Conservation (phyloP, 2,329 filamentous ascomycete genomes). For the Penicillium sp. region DNA sequence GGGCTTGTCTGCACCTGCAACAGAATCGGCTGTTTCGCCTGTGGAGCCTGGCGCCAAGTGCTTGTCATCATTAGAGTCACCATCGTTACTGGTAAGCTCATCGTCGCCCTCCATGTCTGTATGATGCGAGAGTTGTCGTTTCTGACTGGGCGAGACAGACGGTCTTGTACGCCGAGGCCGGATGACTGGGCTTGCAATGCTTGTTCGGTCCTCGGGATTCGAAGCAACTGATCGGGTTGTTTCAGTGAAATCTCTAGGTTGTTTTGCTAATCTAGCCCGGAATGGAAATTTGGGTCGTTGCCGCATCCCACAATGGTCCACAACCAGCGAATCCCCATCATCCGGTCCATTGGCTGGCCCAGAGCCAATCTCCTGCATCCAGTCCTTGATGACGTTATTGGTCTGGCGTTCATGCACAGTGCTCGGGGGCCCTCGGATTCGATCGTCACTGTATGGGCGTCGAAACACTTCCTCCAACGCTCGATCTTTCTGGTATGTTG, state of each 20-base stretch:
- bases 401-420: slow-evolving; percentile 66
- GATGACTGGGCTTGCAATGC: slow-evolving; percentile 30
- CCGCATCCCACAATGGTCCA: slow-evolving; percentile 57
- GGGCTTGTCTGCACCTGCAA: slow-evolving; percentile 22
- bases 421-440: slow-evolving; percentile 55
- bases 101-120: slow-evolving; percentile 88
- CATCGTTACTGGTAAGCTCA: slow-evolving; percentile 78
- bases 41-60: slow-evolving; percentile 18
- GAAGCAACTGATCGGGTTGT: slow-evolving; percentile 55
- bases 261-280: slow-evolving; percentile 28
- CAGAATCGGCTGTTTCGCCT: slow-evolving; percentile 11
- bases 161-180: slow-evolving; percentile 33
- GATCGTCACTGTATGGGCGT: slow-evolving; percentile 61
- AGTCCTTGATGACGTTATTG: slow-evolving; percentile 77
- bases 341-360: slow-evolving; percentile 56
- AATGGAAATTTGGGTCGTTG: slow-evolving; percentile 50
- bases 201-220: slow-evolving; percentile 52
- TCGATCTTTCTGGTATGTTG: slow-evolving; percentile 83
- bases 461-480: slow-evolving; percentile 91
- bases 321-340: slow-evolving; percentile 58
- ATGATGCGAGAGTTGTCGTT: slow-evolving; percentile 52
- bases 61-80: slow-evolving; percentile 40
- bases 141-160: slow-evolving; percentile 30
- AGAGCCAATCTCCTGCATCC: slow-evolving; percentile 72
- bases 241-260: slow-evolving; percentile 48